A percentile compares a stretch with the other conserved stretches of the same genome.
Conservation (phyloP, 2,329 filamentous ascomycete genomes). For the Clonostachys chloroleuca region DNA sequence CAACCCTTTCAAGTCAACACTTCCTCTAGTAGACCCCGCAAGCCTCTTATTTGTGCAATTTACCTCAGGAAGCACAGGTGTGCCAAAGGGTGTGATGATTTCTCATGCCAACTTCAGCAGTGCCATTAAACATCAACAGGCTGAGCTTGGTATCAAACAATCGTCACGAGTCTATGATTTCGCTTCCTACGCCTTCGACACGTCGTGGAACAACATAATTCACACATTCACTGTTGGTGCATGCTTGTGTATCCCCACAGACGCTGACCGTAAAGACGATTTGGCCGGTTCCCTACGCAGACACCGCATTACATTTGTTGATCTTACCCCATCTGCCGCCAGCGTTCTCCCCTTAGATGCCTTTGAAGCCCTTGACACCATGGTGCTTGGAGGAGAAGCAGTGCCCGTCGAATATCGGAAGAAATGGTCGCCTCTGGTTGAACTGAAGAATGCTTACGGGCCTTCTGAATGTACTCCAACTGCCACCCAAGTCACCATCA, state of each 20-base stretch:
- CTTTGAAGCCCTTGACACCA: background rate
- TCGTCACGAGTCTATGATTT: background rate
- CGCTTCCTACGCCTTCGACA: constrained; percentile 2
- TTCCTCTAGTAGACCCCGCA: background rate
- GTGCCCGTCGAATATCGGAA: constrained; percentile 14
- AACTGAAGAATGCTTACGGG: constrained; percentile 29
- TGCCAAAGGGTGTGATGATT: background rate
- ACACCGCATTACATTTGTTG: no score
- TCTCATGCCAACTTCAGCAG: background rate
- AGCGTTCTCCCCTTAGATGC: no score
- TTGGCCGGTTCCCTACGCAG: no score
- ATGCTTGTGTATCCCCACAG: background rate
- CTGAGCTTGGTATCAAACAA: background rate
- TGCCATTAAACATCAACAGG: background rate
- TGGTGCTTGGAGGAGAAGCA: background rate
- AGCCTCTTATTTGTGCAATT: background rate
- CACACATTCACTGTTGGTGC: background rate
- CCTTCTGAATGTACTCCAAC: constrained; percentile 27
- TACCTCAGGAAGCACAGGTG: background rate
- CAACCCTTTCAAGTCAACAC: background rate
- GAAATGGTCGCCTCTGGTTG: constrained; percentile 4
- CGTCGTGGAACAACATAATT: background rate
- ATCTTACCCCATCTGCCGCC: no score
- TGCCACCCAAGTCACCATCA: background rate
- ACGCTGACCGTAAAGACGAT: background rate